Conservation (phyloP, 2,329 filamentous ascomycete genomes). For the Truncatella angustata region DNA sequence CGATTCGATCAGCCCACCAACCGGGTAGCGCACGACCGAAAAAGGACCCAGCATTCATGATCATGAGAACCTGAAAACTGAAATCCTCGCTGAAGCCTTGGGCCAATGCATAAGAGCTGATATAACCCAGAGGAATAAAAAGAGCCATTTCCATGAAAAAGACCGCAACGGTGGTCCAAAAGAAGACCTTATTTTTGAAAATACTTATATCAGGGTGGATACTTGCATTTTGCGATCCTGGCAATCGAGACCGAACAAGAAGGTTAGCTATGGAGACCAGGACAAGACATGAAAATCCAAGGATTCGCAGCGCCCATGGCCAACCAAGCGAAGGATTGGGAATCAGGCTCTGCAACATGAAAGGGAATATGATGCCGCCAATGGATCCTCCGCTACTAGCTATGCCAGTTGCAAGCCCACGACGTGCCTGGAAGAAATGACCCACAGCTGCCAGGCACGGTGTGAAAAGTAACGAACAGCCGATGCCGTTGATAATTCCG, state of each 20-base stretch:
- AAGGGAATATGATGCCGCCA: constrained; percentile 31
- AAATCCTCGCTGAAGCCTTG: neutral
- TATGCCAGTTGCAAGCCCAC: constrained; percentile 23
- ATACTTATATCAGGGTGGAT: constrained; percentile 34
- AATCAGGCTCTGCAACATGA: constrained; percentile 29
- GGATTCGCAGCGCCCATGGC: constrained; percentile 31
- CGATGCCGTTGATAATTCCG: constrained; percentile 40
- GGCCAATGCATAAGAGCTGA: constrained; percentile 42
- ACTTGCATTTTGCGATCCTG: neutral
- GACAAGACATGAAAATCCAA: constrained; percentile 26
- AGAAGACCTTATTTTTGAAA: constrained; percentile 38
- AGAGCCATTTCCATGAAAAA: constrained; percentile 48
- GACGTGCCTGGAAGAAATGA: constrained; percentile 23
- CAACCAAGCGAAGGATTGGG: constrained; percentile 29
- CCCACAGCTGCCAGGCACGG: constrained; percentile 31
- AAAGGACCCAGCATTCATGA: constrained; percentile 65
- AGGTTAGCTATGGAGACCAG: constrained; percentile 24
- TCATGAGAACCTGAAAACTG: constrained; percentile 48
- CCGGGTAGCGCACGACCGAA: constrained; percentile 66
- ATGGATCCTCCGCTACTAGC: constrained; percentile 19
- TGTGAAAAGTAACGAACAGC: constrained; percentile 35
- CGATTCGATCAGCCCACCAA: constrained; percentile 62
- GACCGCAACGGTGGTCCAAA: constrained; percentile 37
- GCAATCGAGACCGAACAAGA: constrained; percentile 30
- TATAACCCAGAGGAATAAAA: constrained; percentile 42